Evolutionary conservation across 2,329 filamentous ascomycete species (phyloP).

Genomic region (Alternaria atra): DNA sequence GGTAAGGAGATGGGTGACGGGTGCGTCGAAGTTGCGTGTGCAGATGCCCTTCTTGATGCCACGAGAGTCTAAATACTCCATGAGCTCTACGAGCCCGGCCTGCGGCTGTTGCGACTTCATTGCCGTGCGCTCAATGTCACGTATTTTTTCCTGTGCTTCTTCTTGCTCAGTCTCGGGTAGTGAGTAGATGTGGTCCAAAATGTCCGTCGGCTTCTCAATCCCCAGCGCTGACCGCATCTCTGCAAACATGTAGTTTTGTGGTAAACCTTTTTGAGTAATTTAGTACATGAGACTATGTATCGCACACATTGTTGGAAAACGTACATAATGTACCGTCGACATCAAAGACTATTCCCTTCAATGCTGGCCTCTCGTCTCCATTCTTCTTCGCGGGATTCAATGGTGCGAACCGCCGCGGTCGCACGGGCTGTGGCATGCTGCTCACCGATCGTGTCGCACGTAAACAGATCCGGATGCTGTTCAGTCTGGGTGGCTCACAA

Average conservation of each 20-base stretch:
- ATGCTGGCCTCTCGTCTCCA: conserved; percentile 51
- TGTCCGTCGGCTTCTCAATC: conserved; percentile 78
- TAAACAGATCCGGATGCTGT: background rate
- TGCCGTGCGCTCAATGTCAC: conserved; percentile 78
- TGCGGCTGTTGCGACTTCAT: conserved; percentile 85
- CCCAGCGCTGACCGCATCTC: conserved; percentile 80
- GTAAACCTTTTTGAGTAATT: conserved; percentile 66
- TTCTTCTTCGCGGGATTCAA: conserved; percentile 49
- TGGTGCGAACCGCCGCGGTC: conserved; percentile 61
- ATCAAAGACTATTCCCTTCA: conserved; percentile 80
- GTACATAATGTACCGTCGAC: conserved; percentile 93
- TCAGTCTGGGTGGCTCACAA: background rate
- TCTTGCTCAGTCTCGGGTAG: conserved; percentile 71
- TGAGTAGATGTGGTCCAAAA: conserved; percentile 84
- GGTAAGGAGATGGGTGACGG: conserved; percentile 75
- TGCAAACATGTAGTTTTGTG: conserved; percentile 94
- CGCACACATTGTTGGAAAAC: conserved; percentile 43
- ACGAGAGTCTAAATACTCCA: conserved; percentile 79
- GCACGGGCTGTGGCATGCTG: conserved; percentile 28
- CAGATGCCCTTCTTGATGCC: conserved; percentile 82
- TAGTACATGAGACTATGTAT: conserved; percentile 6
- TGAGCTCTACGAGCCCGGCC: conserved; percentile 78
- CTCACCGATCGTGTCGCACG: conserved; percentile 10
- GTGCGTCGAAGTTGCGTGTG: conserved; percentile 87
- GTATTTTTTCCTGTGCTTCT: conserved; percentile 75